A percentile compares a stretch with the other conserved stretches of the same genome.
Conservation (phyloP, 2,329 filamentous ascomycete species). For the Colletotrichum sublineola region DNA sequence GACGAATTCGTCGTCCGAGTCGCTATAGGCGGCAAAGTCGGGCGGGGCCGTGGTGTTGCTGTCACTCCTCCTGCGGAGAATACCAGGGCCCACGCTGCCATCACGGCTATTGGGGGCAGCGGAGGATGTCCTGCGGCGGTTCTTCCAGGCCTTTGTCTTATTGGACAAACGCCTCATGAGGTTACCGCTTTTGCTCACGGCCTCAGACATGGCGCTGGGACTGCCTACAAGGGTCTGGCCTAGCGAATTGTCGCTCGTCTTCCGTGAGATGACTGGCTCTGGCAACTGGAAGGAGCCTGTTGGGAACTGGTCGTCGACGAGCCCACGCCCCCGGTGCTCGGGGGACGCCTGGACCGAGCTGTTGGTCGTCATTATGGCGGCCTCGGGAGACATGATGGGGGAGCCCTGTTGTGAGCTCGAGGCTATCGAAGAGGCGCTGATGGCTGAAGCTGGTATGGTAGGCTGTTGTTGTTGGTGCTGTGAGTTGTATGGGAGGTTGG, state of each 20-base stretch:
- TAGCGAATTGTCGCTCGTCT: constrained; percentile 73
- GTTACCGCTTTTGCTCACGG: constrained; percentile 51
- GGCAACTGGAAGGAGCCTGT: constrained; percentile 76
- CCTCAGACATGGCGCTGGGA: constrained; percentile 69
- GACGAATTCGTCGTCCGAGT: constrained; percentile 71
- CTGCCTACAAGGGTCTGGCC: constrained; percentile 69
- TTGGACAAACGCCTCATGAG: constrained; percentile 90
- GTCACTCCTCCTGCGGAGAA: constrained; percentile 88
- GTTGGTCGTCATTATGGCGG: constrained; percentile 66
- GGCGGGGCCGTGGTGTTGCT: constrained; percentile 81
- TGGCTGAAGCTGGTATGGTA: constrained; percentile 64
- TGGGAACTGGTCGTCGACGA: constrained; percentile 61
- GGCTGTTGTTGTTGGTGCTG: constrained; percentile 42
- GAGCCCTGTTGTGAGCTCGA: constrained; percentile 69
- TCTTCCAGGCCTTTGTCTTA: constrained; percentile 76
- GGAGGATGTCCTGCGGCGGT: constrained; percentile 81
- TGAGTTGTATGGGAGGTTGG: constrained; percentile 53
- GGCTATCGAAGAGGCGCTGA: constrained; percentile 68
- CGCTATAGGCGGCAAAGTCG: constrained; percentile 59
- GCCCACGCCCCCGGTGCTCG: constrained; percentile 69
- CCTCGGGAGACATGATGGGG: constrained; percentile 69
- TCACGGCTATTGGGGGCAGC: constrained; percentile 83
- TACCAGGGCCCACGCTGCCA: constrained; percentile 88
- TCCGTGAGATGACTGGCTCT: constrained; percentile 75
- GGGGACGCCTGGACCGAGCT: constrained; percentile 77